Conservation (phyloP, 2,329 filamentous ascomycete species). For the Didymella pomorum region DNA sequence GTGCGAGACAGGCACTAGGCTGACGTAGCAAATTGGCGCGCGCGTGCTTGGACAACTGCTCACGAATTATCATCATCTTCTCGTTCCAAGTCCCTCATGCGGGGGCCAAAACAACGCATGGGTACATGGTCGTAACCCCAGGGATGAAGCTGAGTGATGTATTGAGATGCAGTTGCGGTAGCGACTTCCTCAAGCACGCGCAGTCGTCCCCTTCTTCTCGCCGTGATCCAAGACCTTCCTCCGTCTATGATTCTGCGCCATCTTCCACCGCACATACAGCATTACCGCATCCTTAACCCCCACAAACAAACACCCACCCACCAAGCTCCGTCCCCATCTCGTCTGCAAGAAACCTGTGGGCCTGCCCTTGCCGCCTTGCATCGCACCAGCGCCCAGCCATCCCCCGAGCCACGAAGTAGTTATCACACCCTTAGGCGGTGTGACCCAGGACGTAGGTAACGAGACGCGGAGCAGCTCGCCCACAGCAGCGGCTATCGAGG, state of each 20-base stretch:
- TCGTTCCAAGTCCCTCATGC: too few species aligned
- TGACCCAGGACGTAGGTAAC: conserved; percentile 71
- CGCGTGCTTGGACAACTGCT: too few species aligned
- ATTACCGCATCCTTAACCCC: conserved; percentile 76
- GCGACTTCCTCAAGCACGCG: too few species aligned
- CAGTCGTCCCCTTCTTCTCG: conserved; percentile 16
- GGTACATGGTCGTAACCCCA: too few species aligned
- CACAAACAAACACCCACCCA: conserved; percentile 88
- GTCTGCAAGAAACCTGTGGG: conserved; percentile 76
- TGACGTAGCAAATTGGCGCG: too few species aligned
- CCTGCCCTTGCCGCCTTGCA: conserved; percentile 41
- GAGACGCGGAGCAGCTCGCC: conserved; percentile 76
- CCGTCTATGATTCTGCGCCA: conserved; percentile 58
- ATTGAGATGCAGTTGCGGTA: too few species aligned
- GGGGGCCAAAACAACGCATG: too few species aligned
- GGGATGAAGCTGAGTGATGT: too few species aligned
- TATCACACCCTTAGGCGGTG: conserved; percentile 53
- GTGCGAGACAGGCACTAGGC: too few species aligned
- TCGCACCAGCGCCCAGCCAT: conserved; percentile 24
- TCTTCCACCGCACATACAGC: conserved; percentile 64
- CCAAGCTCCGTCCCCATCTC: conserved; percentile 86
- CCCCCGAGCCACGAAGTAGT: conserved; percentile 35
- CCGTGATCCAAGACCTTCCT: conserved; percentile 56
- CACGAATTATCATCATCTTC: too few species aligned
- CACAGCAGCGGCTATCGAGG: conserved; percentile 78